Base-by-base conservation (phyloP, 2,329 filamentous ascomycete species). In the Aureobasidium sp. region DNA sequence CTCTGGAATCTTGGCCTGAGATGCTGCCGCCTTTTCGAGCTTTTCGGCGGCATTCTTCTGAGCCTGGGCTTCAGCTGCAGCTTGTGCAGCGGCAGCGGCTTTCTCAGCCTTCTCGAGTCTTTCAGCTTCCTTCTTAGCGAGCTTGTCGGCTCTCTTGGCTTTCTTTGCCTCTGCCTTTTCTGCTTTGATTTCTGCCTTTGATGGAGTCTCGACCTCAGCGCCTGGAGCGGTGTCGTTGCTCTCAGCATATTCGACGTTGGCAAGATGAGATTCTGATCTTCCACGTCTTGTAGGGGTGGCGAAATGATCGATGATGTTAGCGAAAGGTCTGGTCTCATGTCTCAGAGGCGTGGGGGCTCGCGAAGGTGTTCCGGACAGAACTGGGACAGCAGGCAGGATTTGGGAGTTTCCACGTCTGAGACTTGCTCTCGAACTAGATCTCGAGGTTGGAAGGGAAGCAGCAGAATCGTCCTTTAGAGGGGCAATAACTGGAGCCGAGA, bases 321-420 rank as follows among this genome's bases (percentile, higher is more conserved):
- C 59, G 11, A 53, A 37, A 29, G 59, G 39, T 39, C 30, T 61
- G 32, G 37, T 53, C 9, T 61, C 67, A 29, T 64, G 61, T 42
- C 63, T 63, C 3, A 66, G 65, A n/a, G 73, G 69, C 16, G 73
- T 72, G 4, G 68, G 64, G 45, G 63, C 63, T 41, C 69, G 66
- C 25, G 66, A 66, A 6, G 76, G 72, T 16, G 72, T 76, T n/a
- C 67, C 67, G 44, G 74, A 76, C 10, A 76, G 63, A 10, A 78
- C 66, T 36, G 76, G 77, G 21, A 78, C 65, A 55, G 72, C 76
- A 9, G 72, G 72, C 36, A 69, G 51, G n/a, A 73, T 64, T 70
- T 75, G 61, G 64, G 69, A 48, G 70, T 69, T 63, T 63, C 50
- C 63, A 30, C 68, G 63, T 55, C 66, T 64, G 36, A 73, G 67